Conservation (phyloP, 2,329 filamentous ascomycete genomes). For the Cladosporium sp. region DNA sequence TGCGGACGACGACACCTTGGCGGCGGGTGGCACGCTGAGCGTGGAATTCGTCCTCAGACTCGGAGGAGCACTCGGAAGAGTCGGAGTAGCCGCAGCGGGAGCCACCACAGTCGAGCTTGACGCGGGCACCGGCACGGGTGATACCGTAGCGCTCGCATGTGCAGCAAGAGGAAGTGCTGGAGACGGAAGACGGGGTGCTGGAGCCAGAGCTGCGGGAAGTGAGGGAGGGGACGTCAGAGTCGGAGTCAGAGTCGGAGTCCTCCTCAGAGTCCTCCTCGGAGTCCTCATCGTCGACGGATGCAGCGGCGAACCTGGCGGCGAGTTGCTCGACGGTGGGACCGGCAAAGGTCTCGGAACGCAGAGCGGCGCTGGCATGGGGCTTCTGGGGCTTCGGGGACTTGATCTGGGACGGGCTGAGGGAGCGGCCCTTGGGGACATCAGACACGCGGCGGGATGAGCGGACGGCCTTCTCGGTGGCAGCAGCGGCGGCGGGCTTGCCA, state of each 20-base stretch:
- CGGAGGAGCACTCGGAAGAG: constrained; percentile 69
- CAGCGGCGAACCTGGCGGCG: constrained; percentile 60
- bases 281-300: constrained; percentile 51
- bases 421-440: constrained; percentile 84
- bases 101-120: constrained; percentile 95
- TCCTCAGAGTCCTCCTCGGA: constrained; percentile 71
- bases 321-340: constrained; percentile 77
- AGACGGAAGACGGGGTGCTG: constrained; percentile 57
- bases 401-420: constrained; percentile 86
- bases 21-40: constrained; percentile 44
- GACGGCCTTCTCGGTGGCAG: constrained; percentile 42
- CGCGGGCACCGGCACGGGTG: constrained; percentile 82
- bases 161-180: constrained; percentile 63
- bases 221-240: constrained; percentile 57
- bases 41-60: constrained; percentile 59
- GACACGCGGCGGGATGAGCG: constrained; percentile 53
- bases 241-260: constrained; percentile 60
- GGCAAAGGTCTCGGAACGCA: constrained; percentile 79
- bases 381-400: constrained; percentile 86
- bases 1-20: constrained; percentile 49
- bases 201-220: constrained; percentile 69
- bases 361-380: constrained; percentile 82
- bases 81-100: constrained; percentile 80
- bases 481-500: constrained; percentile 49
- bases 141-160: constrained; percentile 96